Evolutionary conservation across 1,139 yeast species (phyloP).

Genomic region (Protomyces macrosporus): DNA sequence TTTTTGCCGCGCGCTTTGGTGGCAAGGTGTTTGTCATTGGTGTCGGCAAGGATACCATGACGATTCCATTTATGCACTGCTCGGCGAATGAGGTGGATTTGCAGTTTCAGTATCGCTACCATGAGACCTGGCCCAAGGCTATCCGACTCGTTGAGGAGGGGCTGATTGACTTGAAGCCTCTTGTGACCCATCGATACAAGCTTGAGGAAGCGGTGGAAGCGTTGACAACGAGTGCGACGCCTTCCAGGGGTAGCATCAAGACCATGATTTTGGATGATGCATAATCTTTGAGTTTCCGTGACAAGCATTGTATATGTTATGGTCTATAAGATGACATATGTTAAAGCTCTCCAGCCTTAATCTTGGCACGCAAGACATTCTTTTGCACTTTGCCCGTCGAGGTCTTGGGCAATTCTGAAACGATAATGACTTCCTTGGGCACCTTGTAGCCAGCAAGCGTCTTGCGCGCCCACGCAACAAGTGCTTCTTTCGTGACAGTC

Average conservation of each 20-base stretch:
- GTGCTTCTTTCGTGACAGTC: conserved; percentile 6
- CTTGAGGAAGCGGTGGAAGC: conserved; percentile 65
- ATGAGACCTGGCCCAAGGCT: conserved; percentile 65
- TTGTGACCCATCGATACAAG: conserved; percentile 62
- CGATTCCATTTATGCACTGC: conserved; percentile 64
- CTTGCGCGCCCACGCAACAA: conserved; percentile 10
- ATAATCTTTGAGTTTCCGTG: background rate
- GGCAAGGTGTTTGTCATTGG: conserved; percentile 67
- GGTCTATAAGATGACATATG: background rate
- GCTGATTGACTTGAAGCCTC: conserved; percentile 48
- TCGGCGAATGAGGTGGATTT: conserved; percentile 62
- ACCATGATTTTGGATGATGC: conserved; percentile 36
- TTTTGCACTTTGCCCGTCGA: conserved; percentile 26
- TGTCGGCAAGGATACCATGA: conserved; percentile 56
- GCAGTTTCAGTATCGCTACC: conserved; percentile 77
- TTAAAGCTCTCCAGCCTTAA: background rate
- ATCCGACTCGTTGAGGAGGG: conserved; percentile 59
- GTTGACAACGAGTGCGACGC: conserved; percentile 50
- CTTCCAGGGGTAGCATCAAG: conserved; percentile 36
- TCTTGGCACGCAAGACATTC: conserved; percentile 18
- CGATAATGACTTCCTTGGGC: conserved; percentile 30
- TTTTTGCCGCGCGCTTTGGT: conserved; percentile 51
- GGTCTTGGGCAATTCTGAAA: conserved; percentile 35
- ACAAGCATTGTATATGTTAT: background rate
- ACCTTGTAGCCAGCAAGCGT: conserved; percentile 32